Evolutionary conservation across 495 filamentous ascomycete species (phyloP).

Genomic region (Viridothelium virens): DNA sequence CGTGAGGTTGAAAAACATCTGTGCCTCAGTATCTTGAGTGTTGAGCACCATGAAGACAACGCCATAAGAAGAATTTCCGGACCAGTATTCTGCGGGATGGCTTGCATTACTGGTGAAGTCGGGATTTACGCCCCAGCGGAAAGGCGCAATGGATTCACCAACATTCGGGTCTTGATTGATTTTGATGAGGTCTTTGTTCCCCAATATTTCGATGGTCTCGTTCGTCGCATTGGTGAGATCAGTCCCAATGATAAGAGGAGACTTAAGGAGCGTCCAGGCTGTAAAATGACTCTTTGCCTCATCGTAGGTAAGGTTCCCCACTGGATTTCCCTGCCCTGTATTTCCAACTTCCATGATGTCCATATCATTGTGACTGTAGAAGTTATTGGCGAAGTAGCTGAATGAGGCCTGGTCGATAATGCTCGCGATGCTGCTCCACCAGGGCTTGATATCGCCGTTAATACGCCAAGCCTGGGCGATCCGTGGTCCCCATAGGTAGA

Average conservation of each 20-base stretch:
- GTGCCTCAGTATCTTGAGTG: conserved; percentile 12
- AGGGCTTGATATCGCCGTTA: conserved; percentile 20
- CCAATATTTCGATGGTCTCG: conserved; percentile 21
- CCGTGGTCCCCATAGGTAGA: conserved; percentile 22
- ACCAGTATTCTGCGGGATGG: conserved; percentile 25
- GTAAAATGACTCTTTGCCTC: conserved; percentile 23
- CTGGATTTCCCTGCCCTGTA: conserved; percentile 19
- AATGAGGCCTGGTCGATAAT: conserved; percentile 21
- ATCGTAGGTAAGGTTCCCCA: conserved; percentile 24
- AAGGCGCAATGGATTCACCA: conserved; percentile 19
- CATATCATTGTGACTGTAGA: conserved; percentile 22
- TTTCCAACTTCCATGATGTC: conserved; percentile 24
- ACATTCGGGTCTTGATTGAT: conserved; percentile 28
- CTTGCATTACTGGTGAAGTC: conserved; percentile 21
- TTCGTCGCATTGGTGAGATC: conserved; percentile 21
- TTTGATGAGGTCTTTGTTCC: conserved; percentile 25
- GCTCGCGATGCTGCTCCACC: conserved; percentile 20
- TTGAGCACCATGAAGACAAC: conserved; percentile 26
- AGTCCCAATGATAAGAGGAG: conserved; percentile 25
- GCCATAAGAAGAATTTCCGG: conserved; percentile 24
- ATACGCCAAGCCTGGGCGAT: conserved; percentile 26
- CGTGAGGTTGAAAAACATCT: conserved; percentile 26
- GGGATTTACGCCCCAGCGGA: conserved; percentile 22
- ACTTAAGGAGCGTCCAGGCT: conserved; percentile 24
- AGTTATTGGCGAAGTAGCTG: conserved; percentile 19